Conservation (phyloP, 495 filamentous ascomycete genomes). For the Staphylotrichum tortipilum region DNA sequence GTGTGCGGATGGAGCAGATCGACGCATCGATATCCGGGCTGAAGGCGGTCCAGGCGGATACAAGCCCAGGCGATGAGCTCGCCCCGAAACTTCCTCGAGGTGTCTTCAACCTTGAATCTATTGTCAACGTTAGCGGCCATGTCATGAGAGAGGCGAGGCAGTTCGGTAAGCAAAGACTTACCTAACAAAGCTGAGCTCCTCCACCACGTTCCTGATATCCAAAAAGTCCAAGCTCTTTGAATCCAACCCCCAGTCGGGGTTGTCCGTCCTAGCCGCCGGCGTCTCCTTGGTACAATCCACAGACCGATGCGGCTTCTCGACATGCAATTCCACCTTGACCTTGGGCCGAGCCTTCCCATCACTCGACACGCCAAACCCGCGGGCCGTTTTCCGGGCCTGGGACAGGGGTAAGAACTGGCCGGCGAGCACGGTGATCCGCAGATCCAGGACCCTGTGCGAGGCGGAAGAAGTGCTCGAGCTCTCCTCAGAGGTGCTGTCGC, state of each 20-base stretch:
- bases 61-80: conserved; percentile 76
- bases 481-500: conserved; percentile 7
- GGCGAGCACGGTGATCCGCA: conserved; percentile 37
- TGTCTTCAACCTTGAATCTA: conserved; percentile 78
- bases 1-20: conserved; percentile 51
- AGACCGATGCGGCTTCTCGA: conserved; percentile 47
- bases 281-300: conserved; percentile 28
- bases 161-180: conserved; percentile 20
- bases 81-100: conserved; percentile 37
- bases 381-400: conserved; percentile 8
- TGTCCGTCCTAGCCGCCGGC: conserved; percentile 24
- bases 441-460: conserved; percentile 26
- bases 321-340: conserved; percentile 73
- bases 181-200: conserved; percentile 42
- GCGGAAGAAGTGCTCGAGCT: conserved; percentile 12
- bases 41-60: conserved; percentile 75
- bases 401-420: conserved; percentile 36
- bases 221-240: conserved; percentile 30
- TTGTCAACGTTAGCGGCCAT: conserved; percentile 7
- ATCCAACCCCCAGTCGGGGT: conserved; percentile 32
- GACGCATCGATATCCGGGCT: conserved; percentile 66
- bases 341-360: conserved; percentile 27
- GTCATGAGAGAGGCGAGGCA: neutral
- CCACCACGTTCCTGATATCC: conserved; percentile 31
- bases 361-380: conserved; percentile 20